Percentiles rank a stretch among this genome's conserved stretches.
Conservation (phyloP, 495 filamentous ascomycete genomes). For the Penicillium mononematosum region DNA sequence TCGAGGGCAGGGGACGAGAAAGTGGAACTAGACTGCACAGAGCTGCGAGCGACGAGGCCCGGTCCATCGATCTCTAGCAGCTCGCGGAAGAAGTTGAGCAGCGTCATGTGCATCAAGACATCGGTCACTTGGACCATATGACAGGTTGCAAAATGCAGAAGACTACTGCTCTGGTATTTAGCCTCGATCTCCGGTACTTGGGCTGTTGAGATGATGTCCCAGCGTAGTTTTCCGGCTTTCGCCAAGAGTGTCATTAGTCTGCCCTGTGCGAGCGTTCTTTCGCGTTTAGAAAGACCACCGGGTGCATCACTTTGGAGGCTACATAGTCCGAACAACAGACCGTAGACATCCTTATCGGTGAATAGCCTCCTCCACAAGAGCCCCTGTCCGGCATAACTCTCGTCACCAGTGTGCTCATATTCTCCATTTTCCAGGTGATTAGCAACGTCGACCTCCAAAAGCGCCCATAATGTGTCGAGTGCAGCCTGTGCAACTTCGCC, state of each 20-base stretch:
- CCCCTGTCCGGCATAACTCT: conserved; percentile 56
- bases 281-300: conserved; percentile 52
- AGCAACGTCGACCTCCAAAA: conserved; percentile 65
- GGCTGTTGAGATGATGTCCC: conserved; percentile 57
- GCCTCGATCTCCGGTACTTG: conserved; percentile 61
- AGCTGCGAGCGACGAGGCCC: conserved; percentile 33
- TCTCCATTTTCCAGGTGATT: conserved; percentile 45
- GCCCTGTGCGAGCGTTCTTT: conserved; percentile 76
- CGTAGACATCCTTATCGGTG: conserved; percentile 63
- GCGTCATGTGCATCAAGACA: conserved; percentile 73
- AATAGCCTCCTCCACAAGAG: conserved; percentile 73
- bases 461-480: conserved; percentile 60
- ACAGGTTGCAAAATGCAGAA: conserved; percentile 72
- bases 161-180: conserved; percentile 52
- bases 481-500: conserved; percentile 74
- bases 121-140: conserved; percentile 75
- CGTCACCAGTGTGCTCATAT: conserved; percentile 34
- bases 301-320: conserved; percentile 45
- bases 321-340: conserved; percentile 60
- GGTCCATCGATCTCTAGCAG: conserved; percentile 52
- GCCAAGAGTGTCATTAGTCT: conserved; percentile 70
- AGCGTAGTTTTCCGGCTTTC: conserved; percentile 62
- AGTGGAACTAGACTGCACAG: conserved; percentile 38
- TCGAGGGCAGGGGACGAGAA: conserved; percentile 55
- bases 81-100: conserved; percentile 74